These are phyloP conservation scores for Wickerhamomyces strasburgensis DNA, from an alignment of 805 yeast genomes.

Conservation along the genomic window DNA sequence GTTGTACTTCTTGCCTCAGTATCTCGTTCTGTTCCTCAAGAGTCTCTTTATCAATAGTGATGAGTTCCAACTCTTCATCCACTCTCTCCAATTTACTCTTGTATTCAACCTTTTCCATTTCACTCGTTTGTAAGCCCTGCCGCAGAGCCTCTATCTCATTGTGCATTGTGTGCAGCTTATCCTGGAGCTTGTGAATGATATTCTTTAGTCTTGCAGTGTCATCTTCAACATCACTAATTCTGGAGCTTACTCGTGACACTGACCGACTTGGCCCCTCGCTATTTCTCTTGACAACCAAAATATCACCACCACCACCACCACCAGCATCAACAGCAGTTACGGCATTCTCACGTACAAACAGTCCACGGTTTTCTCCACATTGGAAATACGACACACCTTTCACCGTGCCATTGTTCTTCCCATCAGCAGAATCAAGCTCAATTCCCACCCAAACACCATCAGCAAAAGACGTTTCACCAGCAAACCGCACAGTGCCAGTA, in stretches of 20 bases:
- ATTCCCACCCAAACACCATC: conserved; percentile 77
- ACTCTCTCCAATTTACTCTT: conserved; percentile 8
- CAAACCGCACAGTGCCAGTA: conserved; percentile 42
- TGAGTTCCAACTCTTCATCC: conserved; percentile 29
- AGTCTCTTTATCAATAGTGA: conserved; percentile 41
- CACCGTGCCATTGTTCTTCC: conserved; percentile 77
- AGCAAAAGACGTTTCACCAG: conserved; percentile 55
- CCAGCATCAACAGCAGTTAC: conserved; percentile 19
- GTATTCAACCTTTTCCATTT: conserved; percentile 28
- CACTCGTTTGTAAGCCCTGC: conserved; percentile 21
- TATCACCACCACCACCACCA: conserved; percentile 5
- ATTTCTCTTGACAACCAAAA: background rate
- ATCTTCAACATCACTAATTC: background rate
- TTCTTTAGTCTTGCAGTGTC: conserved; percentile 18
- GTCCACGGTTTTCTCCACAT: conserved; percentile 49
- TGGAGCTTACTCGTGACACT: background rate
- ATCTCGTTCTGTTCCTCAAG: conserved; percentile 31
- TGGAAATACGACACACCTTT: conserved; percentile 55
- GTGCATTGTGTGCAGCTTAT: conserved; percentile 35
- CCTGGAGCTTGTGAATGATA: conserved; percentile 42
- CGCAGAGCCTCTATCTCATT: conserved; percentile 28
- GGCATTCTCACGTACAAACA: conserved; percentile 40
- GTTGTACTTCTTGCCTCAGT: conserved; percentile 22
- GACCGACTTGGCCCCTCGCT: background rate
- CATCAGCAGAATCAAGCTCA: conserved; percentile 68